Evolutionary conservation across 2,329 filamentous ascomycete species (phyloP).

Genomic region (Coniochaeta sp.): DNA sequence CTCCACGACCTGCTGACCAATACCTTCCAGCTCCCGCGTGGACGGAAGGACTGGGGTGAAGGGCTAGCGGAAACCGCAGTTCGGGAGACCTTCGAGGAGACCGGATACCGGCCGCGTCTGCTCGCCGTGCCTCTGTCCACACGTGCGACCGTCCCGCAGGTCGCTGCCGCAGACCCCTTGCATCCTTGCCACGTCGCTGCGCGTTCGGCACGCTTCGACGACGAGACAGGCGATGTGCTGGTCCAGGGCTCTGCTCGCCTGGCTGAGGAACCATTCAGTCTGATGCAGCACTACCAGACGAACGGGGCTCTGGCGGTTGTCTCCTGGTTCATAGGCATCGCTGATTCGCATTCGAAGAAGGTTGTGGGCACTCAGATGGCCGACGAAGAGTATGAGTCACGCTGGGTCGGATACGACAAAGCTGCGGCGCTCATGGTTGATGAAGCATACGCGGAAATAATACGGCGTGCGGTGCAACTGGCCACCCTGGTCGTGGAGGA

Average conservation of each 20-base stretch:
- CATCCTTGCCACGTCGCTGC: background rate
- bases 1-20: slow-evolving; percentile 2
- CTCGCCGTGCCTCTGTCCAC: slow-evolving; percentile 7
- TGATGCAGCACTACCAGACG: slow-evolving; percentile 10
- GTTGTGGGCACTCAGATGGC: slow-evolving; percentile 4
- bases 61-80: slow-evolving; percentile 6
- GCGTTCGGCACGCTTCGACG: background rate
- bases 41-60: slow-evolving; percentile 11
- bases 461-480: background rate
- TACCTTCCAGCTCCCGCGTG: slow-evolving; percentile 10
- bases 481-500: background rate
- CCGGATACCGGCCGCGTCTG: slow-evolving; percentile 5
- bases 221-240: slow-evolving; percentile 4
- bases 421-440: slow-evolving; percentile 4
- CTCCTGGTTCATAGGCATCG: slow-evolving; percentile 8
- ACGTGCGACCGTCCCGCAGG: slow-evolving; percentile 3
- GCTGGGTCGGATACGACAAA: slow-evolving; percentile 8
- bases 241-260: slow-evolving; percentile 1
- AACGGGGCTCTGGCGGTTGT: slow-evolving; percentile 10
- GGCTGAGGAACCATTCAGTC: slow-evolving; percentile 8
- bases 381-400: slow-evolving; percentile 8
- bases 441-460: slow-evolving; percentile 1
- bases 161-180: background rate
- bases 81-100: slow-evolving; percentile 13
- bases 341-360: slow-evolving; percentile 2